Base-by-base conservation (phyloP, 306 rosid species). In the Psophocarpus tetragonolobus region DNA sequence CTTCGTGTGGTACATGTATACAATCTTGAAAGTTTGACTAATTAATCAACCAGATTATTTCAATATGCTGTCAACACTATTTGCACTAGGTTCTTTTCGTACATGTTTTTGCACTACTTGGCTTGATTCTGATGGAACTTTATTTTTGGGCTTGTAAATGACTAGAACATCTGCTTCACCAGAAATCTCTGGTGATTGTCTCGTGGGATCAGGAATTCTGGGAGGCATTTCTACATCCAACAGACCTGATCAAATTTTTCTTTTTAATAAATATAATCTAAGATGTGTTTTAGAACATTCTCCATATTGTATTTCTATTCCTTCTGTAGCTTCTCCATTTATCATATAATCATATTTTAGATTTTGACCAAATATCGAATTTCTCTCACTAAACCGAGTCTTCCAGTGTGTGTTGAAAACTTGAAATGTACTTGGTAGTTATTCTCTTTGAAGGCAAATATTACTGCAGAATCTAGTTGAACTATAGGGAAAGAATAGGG, bases 1-100 rank as follows among this genome's bases (percentile, higher is more conserved):
- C 61, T 76, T 41, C 51, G 14, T 71, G 39, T 76, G 82, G 74
- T 51, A 51, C 68, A 29, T 39, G 61, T 23, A 76, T 62, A 41
- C 47, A 9, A 42, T n/a, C 66, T 48, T 45, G 64, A 5, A 69
- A 80, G 75, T 66, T 58, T 29, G 56, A 66, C 23, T 61, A 58
- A 73, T 66, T 67, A 57, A 29, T 47, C 17, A 27, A 18, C 23
- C 64, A 8, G 27, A 12, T 79, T 60, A 51, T 64, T 62, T 50
- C 41, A 4, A 50, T 64, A 38, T 42, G 17, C 17, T 42, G 57
- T 66, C 10, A 20, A 18, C 45, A n/a, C 21, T 36, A 14, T 65
- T 48, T 5, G 21, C 23, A 13, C 38, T 29, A 32, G 77, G 72
- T 3, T 71, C 2, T n/a, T n/a, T 66, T 29, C 20, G 30, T 3